Evolutionary conservation across 495 filamentous ascomycete species (phyloP).

Genomic region (Xylaria intraflava): DNA sequence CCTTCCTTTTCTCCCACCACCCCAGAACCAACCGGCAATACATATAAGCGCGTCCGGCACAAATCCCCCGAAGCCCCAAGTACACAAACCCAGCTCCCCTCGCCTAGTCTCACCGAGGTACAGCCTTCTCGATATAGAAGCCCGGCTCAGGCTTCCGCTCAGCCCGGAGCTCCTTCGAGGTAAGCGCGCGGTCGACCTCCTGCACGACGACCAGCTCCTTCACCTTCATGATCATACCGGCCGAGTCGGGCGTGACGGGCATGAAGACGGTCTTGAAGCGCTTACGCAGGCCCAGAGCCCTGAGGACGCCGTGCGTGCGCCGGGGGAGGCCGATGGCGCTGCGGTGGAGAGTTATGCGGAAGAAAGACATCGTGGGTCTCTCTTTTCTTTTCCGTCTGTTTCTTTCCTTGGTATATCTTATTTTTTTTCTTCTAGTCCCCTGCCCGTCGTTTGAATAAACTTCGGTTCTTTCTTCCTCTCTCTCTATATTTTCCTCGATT

Average conservation of each 20-base stretch:
- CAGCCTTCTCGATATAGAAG: slow-evolving; percentile 73
- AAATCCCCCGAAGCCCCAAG: too few species aligned
- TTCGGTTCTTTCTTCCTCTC: too few species aligned
- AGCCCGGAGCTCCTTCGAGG: slow-evolving; percentile 63
- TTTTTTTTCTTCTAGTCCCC: too few species aligned
- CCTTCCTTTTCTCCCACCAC: background rate
- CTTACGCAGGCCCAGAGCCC: slow-evolving; percentile 81
- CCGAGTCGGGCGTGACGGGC: slow-evolving; percentile 71
- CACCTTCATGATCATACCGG: slow-evolving; percentile 95
- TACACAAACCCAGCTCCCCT: too few species aligned
- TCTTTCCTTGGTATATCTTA: background rate
- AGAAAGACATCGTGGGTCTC: slow-evolving; percentile 67
- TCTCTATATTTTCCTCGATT: too few species aligned
- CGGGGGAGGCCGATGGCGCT: slow-evolving; percentile 87
- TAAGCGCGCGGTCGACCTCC: slow-evolving; percentile 69
- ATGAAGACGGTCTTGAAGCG: slow-evolving; percentile 89
- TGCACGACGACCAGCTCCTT: slow-evolving; percentile 88
- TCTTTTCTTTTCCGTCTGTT: background rate
- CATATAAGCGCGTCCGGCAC: too few species aligned
- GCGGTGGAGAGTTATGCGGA: slow-evolving; percentile 91
- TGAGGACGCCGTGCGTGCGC: slow-evolving; percentile 74
- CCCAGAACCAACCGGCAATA: too few species aligned
- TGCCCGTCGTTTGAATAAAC: too few species aligned
- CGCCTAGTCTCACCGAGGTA: slow-evolving; percentile 21
- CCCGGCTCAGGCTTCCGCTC: slow-evolving; percentile 75